A percentile compares a stretch with the other conserved stretches of the same genome.
Evolutionary conservation across 805 yeast genomes (phyloP).

Genomic region (Saccharomycopsis olivae): DNA sequence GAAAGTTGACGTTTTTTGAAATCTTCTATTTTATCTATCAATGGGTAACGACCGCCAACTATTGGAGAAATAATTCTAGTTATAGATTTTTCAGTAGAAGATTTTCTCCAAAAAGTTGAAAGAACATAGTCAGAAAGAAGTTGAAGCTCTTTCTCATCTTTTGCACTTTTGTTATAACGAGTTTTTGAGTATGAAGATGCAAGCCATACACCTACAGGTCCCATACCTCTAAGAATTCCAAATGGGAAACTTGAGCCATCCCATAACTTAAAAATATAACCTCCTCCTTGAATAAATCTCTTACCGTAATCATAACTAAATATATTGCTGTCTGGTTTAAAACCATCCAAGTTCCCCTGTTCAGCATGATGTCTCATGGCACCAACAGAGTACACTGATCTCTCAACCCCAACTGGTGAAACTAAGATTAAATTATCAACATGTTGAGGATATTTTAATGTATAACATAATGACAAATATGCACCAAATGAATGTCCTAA

Average conservation of each 20-base stretch:
- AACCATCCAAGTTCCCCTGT: slow-evolving; percentile 20
- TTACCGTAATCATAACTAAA: slow-evolving; percentile 30
- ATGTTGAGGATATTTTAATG: slow-evolving; percentile 44
- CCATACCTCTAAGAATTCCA: slow-evolving; percentile 18
- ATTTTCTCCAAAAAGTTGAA: slow-evolving; percentile 22
- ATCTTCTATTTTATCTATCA: slow-evolving; percentile 42
- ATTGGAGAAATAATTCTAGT: slow-evolving; percentile 32
- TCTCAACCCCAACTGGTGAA: slow-evolving; percentile 74
- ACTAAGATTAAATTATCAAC: slow-evolving; percentile 47
- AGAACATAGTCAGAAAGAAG: slow-evolving; percentile 26
- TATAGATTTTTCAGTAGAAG: slow-evolving; percentile 21
- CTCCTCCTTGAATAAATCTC: slow-evolving; percentile 35
- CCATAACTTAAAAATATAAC: slow-evolving; percentile 34
- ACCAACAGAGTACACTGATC: slow-evolving; percentile 48
- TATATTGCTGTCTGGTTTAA: slow-evolving; percentile 27
- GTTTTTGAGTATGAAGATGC: slow-evolving; percentile 23
- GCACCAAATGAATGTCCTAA: slow-evolving; percentile 80
- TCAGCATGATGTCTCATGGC: slow-evolving; percentile 25
- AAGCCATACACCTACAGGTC: slow-evolving; percentile 27
- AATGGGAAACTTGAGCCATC: slow-evolving; percentile 25
- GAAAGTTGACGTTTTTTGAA: slow-evolving; percentile 20
- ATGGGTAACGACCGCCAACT: slow-evolving; percentile 56
- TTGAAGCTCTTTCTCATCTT: slow-evolving; percentile 22
- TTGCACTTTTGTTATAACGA: slow-evolving; percentile 22
- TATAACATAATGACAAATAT: slow-evolving; percentile 54